Percentiles rank a stretch among this genome's conserved stretches.
These are phyloP conservation scores for Periconia macrospinosa DNA, from an alignment of 2,329 filamentous ascomycete species.

Conservation along the genomic window DNA sequence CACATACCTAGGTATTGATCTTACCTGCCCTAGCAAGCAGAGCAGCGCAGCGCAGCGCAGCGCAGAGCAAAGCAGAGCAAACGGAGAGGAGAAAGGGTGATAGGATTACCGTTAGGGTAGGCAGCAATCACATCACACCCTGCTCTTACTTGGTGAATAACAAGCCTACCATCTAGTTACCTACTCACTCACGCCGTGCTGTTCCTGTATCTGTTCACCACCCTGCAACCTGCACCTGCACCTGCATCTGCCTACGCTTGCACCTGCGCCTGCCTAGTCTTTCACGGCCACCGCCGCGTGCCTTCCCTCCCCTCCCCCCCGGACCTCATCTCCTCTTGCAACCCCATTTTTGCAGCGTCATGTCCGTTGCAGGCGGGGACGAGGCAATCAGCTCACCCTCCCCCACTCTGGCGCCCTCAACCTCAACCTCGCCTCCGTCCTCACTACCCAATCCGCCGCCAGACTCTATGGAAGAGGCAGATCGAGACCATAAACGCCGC, in stretches of 20 bases:
- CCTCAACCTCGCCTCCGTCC: conserved; percentile 30
- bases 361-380: conserved; percentile 30
- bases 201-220: background rate
- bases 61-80: no score
- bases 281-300: background rate
- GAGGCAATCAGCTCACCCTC: conserved; percentile 24
- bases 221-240: conserved; percentile 28
- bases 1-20: no score
- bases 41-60: no score
- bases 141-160: background rate
- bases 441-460: conserved; percentile 32
- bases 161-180: background rate
- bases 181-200: background rate
- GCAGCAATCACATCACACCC: background rate
- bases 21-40: no score
- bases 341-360: conserved; percentile 22
- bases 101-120: background rate
- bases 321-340: conserved; percentile 5
- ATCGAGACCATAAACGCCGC: conserved; percentile 52
- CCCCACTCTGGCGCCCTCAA: no score
- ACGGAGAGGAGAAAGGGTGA: conserved; percentile 13
- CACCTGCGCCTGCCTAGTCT: conserved; percentile 1
- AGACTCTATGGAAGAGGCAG: conserved; percentile 49
- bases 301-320: background rate
- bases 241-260: conserved; percentile 20